Conservation (phyloP, 768 basidiomycete species). For the Trametes cubensis region DNA sequence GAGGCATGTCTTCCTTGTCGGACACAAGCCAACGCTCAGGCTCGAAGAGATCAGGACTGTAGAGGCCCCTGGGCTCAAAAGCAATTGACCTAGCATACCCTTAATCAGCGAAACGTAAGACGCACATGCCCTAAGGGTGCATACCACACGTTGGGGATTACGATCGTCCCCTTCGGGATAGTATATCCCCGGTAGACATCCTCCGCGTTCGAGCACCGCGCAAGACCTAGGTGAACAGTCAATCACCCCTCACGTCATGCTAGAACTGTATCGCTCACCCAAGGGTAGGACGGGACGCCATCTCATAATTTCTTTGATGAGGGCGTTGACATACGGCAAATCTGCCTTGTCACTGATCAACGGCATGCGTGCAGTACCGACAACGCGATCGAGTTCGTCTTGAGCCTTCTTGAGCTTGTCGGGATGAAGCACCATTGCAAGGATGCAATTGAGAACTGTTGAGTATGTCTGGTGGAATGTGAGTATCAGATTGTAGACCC, state of each 20-base stretch:
- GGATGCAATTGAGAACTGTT: conserved; percentile 35
- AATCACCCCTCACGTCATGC: too few relatives aligned
- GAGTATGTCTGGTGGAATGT: conserved; percentile 27
- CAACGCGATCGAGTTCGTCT: conserved; percentile 32
- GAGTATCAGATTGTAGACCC: too few relatives aligned
- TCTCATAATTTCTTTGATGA: conserved; percentile 32
- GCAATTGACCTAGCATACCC: conserved; percentile 12
- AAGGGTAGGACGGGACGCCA: conserved; percentile 39
- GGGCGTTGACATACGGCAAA: conserved; percentile 29
- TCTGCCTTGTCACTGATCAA: conserved; percentile 20
- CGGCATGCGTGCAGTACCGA: conserved; percentile 30
- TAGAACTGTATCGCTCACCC: too few relatives aligned
- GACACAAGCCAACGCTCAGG: conserved; percentile 27
- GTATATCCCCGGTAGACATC: conserved; percentile 29
- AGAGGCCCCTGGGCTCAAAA: conserved; percentile 19
- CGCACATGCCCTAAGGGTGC: background rate
- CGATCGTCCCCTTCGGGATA: conserved; percentile 31
- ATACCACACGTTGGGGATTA: conserved; percentile 33
- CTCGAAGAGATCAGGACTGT: conserved; percentile 18
- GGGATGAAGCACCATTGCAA: conserved; percentile 42
- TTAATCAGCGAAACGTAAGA: background rate
- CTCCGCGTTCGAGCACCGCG: conserved; percentile 22
- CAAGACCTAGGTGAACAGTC: conserved; percentile 31
- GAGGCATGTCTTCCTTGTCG: background rate
- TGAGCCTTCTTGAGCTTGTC: conserved; percentile 30